Base-by-base conservation (phyloP, 352 stramenopile species). In the Lagenidium giganteum region DNA sequence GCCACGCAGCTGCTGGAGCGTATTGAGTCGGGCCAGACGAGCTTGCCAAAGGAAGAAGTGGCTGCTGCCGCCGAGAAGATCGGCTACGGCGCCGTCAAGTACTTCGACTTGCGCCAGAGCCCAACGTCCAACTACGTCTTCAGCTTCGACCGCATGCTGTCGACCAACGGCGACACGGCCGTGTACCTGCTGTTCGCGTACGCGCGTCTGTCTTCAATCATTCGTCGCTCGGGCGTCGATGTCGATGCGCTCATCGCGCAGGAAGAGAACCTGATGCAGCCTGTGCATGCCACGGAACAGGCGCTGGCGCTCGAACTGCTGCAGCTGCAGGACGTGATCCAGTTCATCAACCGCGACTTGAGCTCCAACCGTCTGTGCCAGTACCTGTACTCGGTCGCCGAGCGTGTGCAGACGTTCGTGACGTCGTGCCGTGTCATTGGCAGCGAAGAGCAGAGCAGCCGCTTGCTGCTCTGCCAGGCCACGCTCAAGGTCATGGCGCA, bases 141-240 rank as follows among this genome's bases (percentile, higher is more conserved):
- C 67, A 97, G 85, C 51, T 99, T 99, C 61, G 97, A 99, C 79
- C 82, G 90, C 51, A 99, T 99, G 97, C 84, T 99, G 27, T 96
- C 97, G 61, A 98, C 94, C 4, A 98, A 97, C 55, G 97, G 97
- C 21, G 97, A 99, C 74, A 99, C 97, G 35, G 97, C 96, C 43
- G 95, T 99, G 47, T 99, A 99, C 69, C 74, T 99, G 32, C 83
- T 99, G 65, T 99, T 99, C 72, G 93, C 95, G 22, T 96, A 98
- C 68, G 97, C 96, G n/a, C 90, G 97, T 40, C 77, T 99, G 40
- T 93, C 88, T 49, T 98, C 88, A 37, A 99, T 99, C 64, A 81
- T 98, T 32, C 76, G 87, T 47, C 98, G 98, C 73, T 83, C 83
- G 29, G 80, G 78, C n/a, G 74, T 96, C 23, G 78, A 96, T 38